phyloP scores from a whole-genome alignment of 371 early-diverging fungal genomes.

The Syncephalis plumigaleata region DNA sequence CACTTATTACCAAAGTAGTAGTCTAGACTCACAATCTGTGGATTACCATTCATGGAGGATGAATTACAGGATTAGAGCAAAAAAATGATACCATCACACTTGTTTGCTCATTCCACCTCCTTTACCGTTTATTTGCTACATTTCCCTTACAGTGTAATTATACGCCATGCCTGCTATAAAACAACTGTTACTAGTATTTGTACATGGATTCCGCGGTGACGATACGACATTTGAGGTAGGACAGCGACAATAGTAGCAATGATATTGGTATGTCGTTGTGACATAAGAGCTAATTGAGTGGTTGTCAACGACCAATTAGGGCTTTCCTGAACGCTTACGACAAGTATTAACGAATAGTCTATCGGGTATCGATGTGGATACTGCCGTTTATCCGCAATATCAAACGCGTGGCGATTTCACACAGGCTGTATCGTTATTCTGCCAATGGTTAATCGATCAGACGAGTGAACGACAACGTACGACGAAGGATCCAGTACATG shows the following conservation, averaged over 20 bases:
- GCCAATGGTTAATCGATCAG: constrained; percentile 4
- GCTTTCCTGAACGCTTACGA: constrained; percentile 6
- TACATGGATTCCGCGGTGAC: constrained; percentile 10
- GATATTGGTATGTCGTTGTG: too few relatives aligned
- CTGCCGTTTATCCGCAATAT: constrained; percentile 8
- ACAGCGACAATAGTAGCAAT: neutral
- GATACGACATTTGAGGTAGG: constrained; percentile 9
- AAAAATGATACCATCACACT: too few relatives aligned
- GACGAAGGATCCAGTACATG: neutral
- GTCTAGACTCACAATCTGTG: too few relatives aligned
- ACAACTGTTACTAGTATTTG: constrained; percentile 7
- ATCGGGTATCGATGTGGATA: neutral
- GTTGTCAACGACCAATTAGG: neutral
- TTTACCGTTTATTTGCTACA: too few relatives aligned
- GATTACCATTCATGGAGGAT: too few relatives aligned
- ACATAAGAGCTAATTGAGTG: too few relatives aligned
- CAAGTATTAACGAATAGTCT: neutral
- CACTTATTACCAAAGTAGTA: too few relatives aligned
- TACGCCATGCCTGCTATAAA: neutral
- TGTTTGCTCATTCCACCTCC: too few relatives aligned
- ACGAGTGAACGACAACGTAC: neutral
- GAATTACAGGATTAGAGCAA: too few relatives aligned
- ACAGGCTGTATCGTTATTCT: constrained; percentile 4
- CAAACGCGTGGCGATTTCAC: constrained; percentile 8
- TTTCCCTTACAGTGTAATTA: too few relatives aligned